Base-by-base conservation (phyloP, 2,329 filamentous ascomycete genomes). In the Xylaria arbuscula region DNA sequence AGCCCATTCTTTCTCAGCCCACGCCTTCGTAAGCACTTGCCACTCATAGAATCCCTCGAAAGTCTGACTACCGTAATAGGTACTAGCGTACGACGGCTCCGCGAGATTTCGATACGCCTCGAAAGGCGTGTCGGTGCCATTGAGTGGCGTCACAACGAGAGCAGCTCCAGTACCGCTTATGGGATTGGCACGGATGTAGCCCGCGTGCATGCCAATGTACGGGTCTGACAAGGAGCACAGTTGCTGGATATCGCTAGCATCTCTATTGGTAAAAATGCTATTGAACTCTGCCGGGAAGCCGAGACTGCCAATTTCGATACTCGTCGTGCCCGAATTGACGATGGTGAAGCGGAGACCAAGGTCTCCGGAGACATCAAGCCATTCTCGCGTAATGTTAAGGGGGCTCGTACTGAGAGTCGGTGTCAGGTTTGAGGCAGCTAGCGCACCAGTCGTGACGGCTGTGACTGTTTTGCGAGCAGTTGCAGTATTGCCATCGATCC, bases 1-100 rank as follows among this genome's bases (percentile, higher is more conserved):
- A 0, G 78, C 80, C 88, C 87, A 90, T 72, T 89, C 86, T 0
- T 83, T 83, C 67, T 88, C 84, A 0, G 85, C 85, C 77, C 83
- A 89, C 0, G 87, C 87, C 64, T 83, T 81, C 13, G 81, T 84
- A 60, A 86, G 80, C 0, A 85, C 81, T 71, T 88, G 84, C 87
- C 87, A 90, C 70, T 88, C 86, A 67, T 89, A 90, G 68, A 87
- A 83, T 0, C 87, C 87, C 72, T 90, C 87, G 67, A 87, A 90
- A 0, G 83, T 86, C 70, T 89, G 87, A 54, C 83, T 85, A 5
- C 79, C 80, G 72, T 89, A 88, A 10, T 70, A 73, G 0, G 81
- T 81, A 10, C 74, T 77, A 0, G 80, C 77, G 32, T 80, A 80
- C 1, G 72, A 77, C 0, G 79, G 76, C 74, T 89, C 87, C 0